Evolutionary conservation across 73 alveolate species (phyloP).

Genomic region (Diophrys sp.): DNA sequence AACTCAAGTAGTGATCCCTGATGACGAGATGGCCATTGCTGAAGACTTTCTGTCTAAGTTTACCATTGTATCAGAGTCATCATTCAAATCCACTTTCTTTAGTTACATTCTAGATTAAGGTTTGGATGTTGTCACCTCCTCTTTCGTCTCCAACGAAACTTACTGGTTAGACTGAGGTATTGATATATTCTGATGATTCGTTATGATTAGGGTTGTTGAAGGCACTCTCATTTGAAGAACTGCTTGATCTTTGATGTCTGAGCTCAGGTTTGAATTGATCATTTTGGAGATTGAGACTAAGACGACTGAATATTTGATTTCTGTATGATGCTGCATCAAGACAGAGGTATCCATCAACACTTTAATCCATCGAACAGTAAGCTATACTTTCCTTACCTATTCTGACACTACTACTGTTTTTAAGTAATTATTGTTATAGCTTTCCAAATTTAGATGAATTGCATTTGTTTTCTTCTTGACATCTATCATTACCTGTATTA

Average conservation of each 20-base stretch:
- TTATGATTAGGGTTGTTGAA: neutral
- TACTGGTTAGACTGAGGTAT: neutral
- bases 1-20: conserved; percentile 23
- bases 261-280: neutral
- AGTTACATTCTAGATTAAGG: neutral
- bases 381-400: neutral
- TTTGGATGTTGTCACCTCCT: neutral
- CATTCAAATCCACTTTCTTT: neutral
- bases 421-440: no score
- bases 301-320: neutral
- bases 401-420: no score
- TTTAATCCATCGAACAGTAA: neutral
- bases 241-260: neutral
- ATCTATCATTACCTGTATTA: no score
- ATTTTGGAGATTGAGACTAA: neutral
- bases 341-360: neutral
- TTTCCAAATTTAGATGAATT: no score
- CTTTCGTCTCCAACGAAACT: neutral
- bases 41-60: conserved; percentile 43
- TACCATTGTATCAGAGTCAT: conserved; percentile 49
- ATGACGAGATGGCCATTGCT: conserved; percentile 22
- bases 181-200: neutral
- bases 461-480: no score
- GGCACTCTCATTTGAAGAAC: neutral
- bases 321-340: neutral